Evolutionary conservation across 148 eudicot species (phyloP).

Genomic region (Vaccinium corymbosum): DNA sequence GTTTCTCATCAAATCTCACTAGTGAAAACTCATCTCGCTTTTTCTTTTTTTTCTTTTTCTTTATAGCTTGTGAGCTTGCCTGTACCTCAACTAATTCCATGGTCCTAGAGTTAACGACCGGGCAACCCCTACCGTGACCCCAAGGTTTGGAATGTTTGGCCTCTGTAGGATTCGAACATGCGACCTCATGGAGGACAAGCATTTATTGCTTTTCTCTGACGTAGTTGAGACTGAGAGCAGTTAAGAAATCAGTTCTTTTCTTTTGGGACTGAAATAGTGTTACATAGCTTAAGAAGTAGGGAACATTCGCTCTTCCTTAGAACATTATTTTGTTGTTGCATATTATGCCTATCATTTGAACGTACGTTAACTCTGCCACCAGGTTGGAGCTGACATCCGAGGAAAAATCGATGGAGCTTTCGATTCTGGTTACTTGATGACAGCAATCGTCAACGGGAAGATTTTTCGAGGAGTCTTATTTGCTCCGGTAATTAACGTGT

Average conservation of each 20-base stretch:
- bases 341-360: background rate
- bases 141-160: too few species aligned
- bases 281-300: background rate
- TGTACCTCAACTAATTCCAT: too few species aligned
- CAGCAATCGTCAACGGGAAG: conserved; percentile 78
- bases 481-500: conserved; percentile 48
- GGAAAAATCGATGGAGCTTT: conserved; percentile 89
- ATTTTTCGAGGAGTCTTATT: conserved; percentile 77
- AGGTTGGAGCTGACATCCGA: conserved; percentile 87
- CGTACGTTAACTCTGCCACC: background rate
- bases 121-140: too few species aligned
- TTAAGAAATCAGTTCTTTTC: background rate
- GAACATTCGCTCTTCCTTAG: background rate
- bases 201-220: too few species aligned
- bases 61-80: too few species aligned
- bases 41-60: too few species aligned
- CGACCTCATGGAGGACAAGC: too few species aligned
- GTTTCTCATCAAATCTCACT: too few species aligned
- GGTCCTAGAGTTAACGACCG: too few species aligned
- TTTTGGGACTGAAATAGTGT: background rate
- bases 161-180: too few species aligned
- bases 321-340: background rate
- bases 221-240: background rate
- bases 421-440: conserved; percentile 90
- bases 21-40: too few species aligned